Percentiles rank a stretch among this genome's conserved stretches.
Conservation (phyloP, 1,284 basidiomycete genomes). For the Cystobasidium slooffiae region DNA sequence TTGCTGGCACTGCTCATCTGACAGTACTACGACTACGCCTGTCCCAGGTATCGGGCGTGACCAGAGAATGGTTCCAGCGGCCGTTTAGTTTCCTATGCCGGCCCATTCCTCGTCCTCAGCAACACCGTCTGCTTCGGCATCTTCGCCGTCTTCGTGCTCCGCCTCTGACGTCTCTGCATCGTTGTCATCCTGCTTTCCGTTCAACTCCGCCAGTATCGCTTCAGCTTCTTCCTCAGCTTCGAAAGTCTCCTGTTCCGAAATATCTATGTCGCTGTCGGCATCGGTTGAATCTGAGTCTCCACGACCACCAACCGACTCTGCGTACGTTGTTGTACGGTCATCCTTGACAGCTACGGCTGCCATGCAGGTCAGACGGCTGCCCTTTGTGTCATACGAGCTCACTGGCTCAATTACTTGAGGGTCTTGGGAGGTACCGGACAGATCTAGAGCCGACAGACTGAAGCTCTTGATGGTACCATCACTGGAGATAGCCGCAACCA, state of each 20-base stretch:
- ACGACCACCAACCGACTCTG: constrained; percentile 62
- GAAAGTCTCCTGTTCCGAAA: constrained; percentile 52
- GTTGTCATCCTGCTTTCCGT: constrained; percentile 38
- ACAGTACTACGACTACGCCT: no score
- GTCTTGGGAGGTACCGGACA: constrained; percentile 45
- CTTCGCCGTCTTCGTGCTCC: constrained; percentile 49
- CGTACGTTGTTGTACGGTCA: constrained; percentile 35
- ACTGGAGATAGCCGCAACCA: constrained; percentile 76
- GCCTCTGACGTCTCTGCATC: constrained; percentile 48
- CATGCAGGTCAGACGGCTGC: constrained; percentile 78
- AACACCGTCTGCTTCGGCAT: neutral
- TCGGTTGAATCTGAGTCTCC: constrained; percentile 45
- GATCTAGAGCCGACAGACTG: constrained; percentile 66
- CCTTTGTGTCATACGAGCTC: constrained; percentile 77
- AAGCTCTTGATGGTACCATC: constrained; percentile 78
- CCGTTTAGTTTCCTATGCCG: constrained; percentile 7
- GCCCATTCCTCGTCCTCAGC: constrained; percentile 39
- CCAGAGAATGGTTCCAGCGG: neutral
- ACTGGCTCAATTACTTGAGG: constrained; percentile 64
- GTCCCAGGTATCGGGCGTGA: no score
- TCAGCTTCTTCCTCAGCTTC: constrained; percentile 48
- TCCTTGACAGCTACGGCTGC: constrained; percentile 53
- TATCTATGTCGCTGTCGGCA: constrained; percentile 58
- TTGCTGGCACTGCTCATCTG: no score
- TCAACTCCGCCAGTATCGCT: neutral